Percentiles rank a stretch among this genome's conserved stretches.
These are phyloP conservation scores for Cystoderma amianthinum DNA, from an alignment of 768 basidiomycete genomes.

Conservation along the genomic window DNA sequence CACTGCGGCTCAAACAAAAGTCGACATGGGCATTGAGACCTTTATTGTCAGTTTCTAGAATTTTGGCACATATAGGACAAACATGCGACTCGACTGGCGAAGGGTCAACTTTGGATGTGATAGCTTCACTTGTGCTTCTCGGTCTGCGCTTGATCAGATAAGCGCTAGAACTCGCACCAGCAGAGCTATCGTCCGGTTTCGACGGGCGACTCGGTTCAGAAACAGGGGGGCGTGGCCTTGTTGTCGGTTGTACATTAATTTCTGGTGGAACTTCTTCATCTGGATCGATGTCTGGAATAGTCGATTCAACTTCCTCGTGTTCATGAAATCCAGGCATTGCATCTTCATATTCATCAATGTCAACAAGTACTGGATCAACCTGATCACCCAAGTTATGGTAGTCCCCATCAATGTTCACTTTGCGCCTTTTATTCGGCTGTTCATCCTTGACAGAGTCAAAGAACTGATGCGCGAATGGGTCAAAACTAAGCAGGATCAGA, in stretches of 20 bases:
- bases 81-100: slow-evolving; percentile 23
- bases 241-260: slow-evolving; percentile 1
- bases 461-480: slow-evolving; percentile 34
- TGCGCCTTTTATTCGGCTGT: slow-evolving; percentile 33
- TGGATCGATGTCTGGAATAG: slow-evolving; percentile 12
- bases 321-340: slow-evolving; percentile 50
- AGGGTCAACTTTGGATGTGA: slow-evolving; percentile 1
- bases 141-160: slow-evolving; percentile 4
- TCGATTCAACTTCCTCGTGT: slow-evolving; percentile 34
- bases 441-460: slow-evolving; percentile 34
- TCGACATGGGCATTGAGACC: slow-evolving; percentile 86
- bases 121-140: slow-evolving; percentile 10
- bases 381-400: slow-evolving; percentile 12
- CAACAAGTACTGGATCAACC: slow-evolving; percentile 11
- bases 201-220: slow-evolving; percentile 16
- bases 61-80: slow-evolving; percentile 71
- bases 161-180: too few relatives aligned
- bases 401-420: slow-evolving; percentile 13
- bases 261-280: slow-evolving; percentile 12
- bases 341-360: slow-evolving; percentile 16
- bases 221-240: slow-evolving; percentile 12
- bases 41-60: slow-evolving; percentile 62
- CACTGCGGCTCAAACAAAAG: slow-evolving; percentile 76
- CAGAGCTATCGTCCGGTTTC: not conserved
- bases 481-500: not conserved